Percentiles rank a stretch among this genome's conserved stretches.
phyloP scores from a whole-genome alignment of 1,284 basidiomycete species.

The Pseudozyma tsukubaensis region DNA sequence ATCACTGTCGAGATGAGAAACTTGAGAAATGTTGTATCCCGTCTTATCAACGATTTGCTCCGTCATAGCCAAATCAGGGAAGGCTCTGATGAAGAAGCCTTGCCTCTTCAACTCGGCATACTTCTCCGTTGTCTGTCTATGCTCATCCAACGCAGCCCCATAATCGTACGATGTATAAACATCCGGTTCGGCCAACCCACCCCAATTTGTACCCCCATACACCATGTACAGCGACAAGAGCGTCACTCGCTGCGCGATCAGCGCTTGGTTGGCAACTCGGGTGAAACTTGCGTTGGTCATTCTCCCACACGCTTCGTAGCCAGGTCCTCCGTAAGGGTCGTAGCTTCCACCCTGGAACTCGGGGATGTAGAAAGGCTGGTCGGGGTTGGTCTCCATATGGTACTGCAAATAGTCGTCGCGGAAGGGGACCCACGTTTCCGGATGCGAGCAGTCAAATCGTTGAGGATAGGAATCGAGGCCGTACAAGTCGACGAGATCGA shows the following conservation, averaged over 20 bases:
- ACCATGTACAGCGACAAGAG: constrained; percentile 75
- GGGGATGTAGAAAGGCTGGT: constrained; percentile 77
- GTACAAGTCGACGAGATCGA: constrained; percentile 72
- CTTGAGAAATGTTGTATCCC: constrained; percentile 28
- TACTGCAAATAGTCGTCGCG: constrained; percentile 50
- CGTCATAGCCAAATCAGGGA: constrained; percentile 53
- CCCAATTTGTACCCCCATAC: constrained; percentile 79
- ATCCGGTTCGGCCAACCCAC: constrained; percentile 37
- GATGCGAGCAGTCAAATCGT: constrained; percentile 79
- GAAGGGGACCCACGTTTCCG: constrained; percentile 73
- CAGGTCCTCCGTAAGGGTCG: constrained; percentile 52
- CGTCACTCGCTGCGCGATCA: constrained; percentile 46
- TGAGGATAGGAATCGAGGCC: constrained; percentile 76
- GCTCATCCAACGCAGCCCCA: constrained; percentile 52
- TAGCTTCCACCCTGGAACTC: constrained; percentile 71
- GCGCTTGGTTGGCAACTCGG: constrained; percentile 39
- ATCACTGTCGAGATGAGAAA: constrained; percentile 13
- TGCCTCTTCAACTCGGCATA: constrained; percentile 53
- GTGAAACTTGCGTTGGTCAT: constrained; percentile 51
- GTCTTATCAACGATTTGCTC: constrained; percentile 30
- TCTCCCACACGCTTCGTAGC: constrained; percentile 40
- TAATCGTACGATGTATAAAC: constrained; percentile 70
- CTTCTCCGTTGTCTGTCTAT: constrained; percentile 44
- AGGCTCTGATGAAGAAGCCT: constrained; percentile 39
- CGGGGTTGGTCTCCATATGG: constrained; percentile 71